phyloP scores from a whole-genome alignment of 2,329 filamentous ascomycete species.

The Delphinella strobiligena region DNA sequence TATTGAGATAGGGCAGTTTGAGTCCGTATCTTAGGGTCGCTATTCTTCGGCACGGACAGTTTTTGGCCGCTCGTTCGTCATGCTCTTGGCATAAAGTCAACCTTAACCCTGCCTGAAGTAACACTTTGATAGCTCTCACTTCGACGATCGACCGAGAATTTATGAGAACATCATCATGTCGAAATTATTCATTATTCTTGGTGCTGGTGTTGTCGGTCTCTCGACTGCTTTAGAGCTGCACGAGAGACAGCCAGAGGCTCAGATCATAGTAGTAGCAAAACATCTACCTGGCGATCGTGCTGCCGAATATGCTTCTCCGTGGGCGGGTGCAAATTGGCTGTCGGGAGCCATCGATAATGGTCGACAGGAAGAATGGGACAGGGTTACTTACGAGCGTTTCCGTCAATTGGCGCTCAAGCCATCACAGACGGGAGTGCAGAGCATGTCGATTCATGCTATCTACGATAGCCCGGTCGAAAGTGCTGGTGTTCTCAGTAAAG shows the following conservation, averaged over 20 bases:
- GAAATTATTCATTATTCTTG: conserved; percentile 22
- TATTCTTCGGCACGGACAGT: no score
- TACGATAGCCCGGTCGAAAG: conserved; percentile 1
- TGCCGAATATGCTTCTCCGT: conserved; percentile 73
- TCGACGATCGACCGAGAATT: no score
- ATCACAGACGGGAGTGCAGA: not conserved
- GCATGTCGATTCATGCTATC: conserved; percentile 2
- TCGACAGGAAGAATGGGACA: conserved; percentile 2
- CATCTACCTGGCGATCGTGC: conserved; percentile 85
- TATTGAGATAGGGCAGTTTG: no score
- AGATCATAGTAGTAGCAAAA: conserved; percentile 60
- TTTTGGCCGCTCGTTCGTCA: no score
- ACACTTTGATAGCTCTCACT: conserved; percentile 14
- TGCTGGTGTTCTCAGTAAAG: conserved; percentile 1
- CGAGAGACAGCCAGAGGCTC: conserved; percentile 25
- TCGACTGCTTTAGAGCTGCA: conserved; percentile 47
- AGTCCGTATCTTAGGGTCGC: no score
- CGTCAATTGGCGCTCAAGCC: not conserved
- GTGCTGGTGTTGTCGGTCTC: conserved; percentile 48
- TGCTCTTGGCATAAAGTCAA: no score
- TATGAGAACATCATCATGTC: no score
- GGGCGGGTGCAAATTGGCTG: conserved; percentile 67
- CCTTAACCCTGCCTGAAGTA: no score
- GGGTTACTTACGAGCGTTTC: not conserved
- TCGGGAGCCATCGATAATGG: conserved; percentile 46